These are phyloP conservation scores for Synchytrium microbalum DNA, from an alignment of 371 early-diverging fungal genomes.

Conservation along the genomic window DNA sequence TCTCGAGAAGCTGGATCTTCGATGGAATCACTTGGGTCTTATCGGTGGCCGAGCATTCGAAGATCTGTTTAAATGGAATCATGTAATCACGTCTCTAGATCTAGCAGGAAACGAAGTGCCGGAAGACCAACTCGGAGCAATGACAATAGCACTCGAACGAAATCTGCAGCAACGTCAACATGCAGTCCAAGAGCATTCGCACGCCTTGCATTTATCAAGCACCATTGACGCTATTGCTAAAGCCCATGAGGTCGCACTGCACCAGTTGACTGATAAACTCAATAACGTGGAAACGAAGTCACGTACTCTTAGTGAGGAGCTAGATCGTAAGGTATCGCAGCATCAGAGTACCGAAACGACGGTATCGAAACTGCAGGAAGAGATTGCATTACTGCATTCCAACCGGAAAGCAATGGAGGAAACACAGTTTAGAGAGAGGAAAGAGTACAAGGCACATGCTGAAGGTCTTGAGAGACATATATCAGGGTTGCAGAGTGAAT, in stretches of 20 bases:
- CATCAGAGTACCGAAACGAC: not conserved
- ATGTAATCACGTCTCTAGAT: slow-evolving; percentile 25
- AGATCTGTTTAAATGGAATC: slow-evolving; percentile 38
- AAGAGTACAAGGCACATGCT: not conserved
- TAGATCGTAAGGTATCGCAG: not conserved
- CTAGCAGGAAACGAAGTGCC: slow-evolving; percentile 44
- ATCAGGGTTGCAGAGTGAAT: not conserved
- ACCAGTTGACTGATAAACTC: not conserved
- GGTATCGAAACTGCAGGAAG: not conserved
- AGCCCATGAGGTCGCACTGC: not conserved
- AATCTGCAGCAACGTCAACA: not conserved
- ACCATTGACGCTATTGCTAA: not conserved
- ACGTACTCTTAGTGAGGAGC: not conserved
- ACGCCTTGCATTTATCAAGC: not conserved
- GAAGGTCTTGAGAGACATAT: not conserved
- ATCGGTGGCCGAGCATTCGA: slow-evolving; percentile 39
- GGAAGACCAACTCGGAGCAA: slow-evolving; percentile 20
- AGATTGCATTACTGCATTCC: not conserved
- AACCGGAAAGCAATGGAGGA: not conserved
- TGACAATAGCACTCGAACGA: slow-evolving; percentile 12
- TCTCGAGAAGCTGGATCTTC: slow-evolving; percentile 30
- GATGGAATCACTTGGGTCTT: slow-evolving; percentile 46
- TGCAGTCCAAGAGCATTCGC: not conserved
- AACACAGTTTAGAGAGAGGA: not conserved
- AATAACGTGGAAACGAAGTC: not conserved